Conservation (phyloP, 2,329 filamentous ascomycete genomes). For the Ophiostoma ulmi region DNA sequence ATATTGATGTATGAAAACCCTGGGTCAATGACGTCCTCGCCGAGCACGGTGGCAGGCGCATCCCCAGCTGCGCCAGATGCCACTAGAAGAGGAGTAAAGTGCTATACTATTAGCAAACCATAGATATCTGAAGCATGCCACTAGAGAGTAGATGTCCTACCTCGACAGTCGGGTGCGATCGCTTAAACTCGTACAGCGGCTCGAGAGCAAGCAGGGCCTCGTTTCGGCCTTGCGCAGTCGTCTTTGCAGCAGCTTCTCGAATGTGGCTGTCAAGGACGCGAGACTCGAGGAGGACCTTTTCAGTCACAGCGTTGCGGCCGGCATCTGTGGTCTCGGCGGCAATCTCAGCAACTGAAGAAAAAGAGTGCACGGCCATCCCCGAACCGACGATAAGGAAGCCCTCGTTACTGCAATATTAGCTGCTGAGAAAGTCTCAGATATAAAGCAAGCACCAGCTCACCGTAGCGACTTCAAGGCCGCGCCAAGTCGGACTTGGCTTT, state of each 20-base stretch:
- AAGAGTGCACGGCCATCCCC: neutral
- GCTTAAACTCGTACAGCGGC: slow-evolving; percentile 21
- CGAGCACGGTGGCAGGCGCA: neutral
- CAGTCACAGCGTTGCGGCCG: neutral
- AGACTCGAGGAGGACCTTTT: neutral
- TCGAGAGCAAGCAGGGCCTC: slow-evolving; percentile 19
- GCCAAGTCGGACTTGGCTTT: neutral
- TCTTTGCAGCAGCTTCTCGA: neutral
- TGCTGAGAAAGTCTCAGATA: neutral
- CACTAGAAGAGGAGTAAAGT: neutral
- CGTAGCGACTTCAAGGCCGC: neutral
- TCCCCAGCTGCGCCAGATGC: neutral
- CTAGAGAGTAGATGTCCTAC: neutral
- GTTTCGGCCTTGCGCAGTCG: neutral
- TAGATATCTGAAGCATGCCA: no score
- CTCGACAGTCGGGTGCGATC: slow-evolving; percentile 22
- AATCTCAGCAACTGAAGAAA: neutral
- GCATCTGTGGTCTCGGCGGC: neutral
- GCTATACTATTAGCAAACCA: neutral
- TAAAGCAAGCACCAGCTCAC: neutral
- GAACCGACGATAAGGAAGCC: neutral
- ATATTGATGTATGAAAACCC: neutral
- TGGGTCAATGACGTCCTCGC: neutral
- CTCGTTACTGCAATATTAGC: neutral
- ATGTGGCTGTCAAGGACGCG: neutral